A percentile compares a stretch with the other conserved stretches of the same genome.
Conservation (phyloP, 257 asterid genomes). For the Solanum ossicruentum region DNA sequence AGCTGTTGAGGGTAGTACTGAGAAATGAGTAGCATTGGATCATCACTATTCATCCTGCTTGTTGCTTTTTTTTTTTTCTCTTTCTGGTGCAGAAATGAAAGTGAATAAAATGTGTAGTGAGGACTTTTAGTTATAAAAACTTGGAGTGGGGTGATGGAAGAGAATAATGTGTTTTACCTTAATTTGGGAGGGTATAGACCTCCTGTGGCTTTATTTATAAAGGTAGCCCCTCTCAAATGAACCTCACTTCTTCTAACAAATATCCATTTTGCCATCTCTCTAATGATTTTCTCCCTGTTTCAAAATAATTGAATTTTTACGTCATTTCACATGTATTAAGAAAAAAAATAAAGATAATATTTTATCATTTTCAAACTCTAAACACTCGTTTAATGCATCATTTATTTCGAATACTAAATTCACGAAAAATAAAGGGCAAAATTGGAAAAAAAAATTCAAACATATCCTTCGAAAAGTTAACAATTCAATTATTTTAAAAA, state of each 20-base stretch:
- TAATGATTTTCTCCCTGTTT: not conserved
- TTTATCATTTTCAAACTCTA: too few species aligned
- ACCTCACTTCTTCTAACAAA: constrained; percentile 6
- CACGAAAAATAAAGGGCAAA: too few species aligned
- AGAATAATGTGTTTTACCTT: not conserved
- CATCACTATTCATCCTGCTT: constrained; percentile 19
- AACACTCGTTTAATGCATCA: too few species aligned
- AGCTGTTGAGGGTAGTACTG: constrained; percentile 27
- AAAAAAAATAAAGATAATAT: too few species aligned
- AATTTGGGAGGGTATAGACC: not conserved
- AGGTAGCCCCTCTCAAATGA: not conserved
- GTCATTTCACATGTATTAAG: too few species aligned
- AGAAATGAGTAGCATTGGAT: constrained; percentile 37
- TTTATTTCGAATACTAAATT: too few species aligned
- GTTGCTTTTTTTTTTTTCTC: not conserved
- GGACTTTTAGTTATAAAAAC: not conserved
- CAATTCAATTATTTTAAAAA: too few species aligned
- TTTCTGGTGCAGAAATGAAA: not conserved
- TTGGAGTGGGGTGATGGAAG: not conserved
- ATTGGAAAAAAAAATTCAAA: too few species aligned
- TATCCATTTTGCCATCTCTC: constrained; percentile 25
- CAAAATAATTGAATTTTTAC: too few species aligned
- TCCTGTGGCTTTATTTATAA: constrained; percentile 36
- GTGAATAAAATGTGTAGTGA: not conserved
- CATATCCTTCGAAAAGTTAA: too few species aligned